Base-by-base conservation (phyloP, 768 basidiomycete genomes). In the Tricholoma saponaceum region DNA sequence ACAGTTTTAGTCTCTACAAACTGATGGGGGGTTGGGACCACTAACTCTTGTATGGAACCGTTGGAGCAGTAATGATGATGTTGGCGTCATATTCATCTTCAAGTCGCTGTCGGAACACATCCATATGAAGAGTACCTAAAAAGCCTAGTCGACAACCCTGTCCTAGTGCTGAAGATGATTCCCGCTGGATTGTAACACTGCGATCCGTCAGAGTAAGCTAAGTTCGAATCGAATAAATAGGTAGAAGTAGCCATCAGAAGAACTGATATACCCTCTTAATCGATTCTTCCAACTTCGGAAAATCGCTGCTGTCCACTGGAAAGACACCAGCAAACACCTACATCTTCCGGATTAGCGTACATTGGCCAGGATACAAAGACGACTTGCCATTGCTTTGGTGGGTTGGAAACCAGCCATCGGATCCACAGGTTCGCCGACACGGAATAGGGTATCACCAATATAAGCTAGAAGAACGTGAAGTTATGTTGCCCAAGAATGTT, bases 41-140 rank as follows among this genome's bases (percentile, higher is more conserved):
- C 72, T 57, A 54, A 91, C 95, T 73, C 77, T 92, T 90, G 71
- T 94, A 95, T 25, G 96, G 95, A 18, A 98, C 96, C 2, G 95
- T 95, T 1, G 97, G 97, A 3, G 95, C 90, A 10, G 97, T 99
- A 55, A 98, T 83, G 63, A 98, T 94, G 57, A 98, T 86, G 66
- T 90, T 94, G 30, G 95, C 91, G 57, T 93, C 87, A 64, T 97
- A 94, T 70, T 99, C 97, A 64, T 99, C 97, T 71, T 98, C 97
- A 3, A 99, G 77, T 13, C 97, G 83, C 69, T 99, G 97, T 20
- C 95, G 87, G 72, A 94, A 93, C 37, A 95, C 90, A 64, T 96
- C 92, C 92, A 98, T 95, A 68, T 99, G 97, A 57, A 99, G 73
- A 5, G 94, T 92, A 1, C 97, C 97, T 9, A 98, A 79, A 71